Base-by-base conservation (phyloP, 2,329 filamentous ascomycete species). In the Paecilomyces sp. region DNA sequence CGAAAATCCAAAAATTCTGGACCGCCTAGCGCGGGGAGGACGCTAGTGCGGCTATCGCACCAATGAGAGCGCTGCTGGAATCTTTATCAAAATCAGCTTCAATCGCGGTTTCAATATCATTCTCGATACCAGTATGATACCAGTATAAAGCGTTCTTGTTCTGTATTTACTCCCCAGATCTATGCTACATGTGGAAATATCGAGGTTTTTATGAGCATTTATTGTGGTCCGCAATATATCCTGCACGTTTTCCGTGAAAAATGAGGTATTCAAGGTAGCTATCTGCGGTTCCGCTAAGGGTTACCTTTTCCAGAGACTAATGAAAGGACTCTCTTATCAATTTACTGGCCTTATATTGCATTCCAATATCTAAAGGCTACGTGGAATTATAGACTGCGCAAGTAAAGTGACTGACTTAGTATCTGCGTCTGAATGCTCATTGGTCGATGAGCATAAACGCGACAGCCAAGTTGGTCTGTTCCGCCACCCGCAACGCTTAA, bases 1-100 rank as follows among this genome's bases (percentile, higher is more conserved):
- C 59, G 28, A 56, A 57, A 66, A 64, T 58, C 63, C 65, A 55
- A 66, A 70, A 72, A 73, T 62, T 68, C 67, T 62, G 68, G 66
- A 62, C 63, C 63, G 59, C 70, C 66, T 60, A 52, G 33, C 62
- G 67, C 65, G 66, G 66, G 67, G 64, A 62, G 15, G 64, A 67
- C 61, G 61, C 61, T 64, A 66, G 55, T 61, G 66, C 64, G 68
- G 62, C 65, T 67, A 58, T 47, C 58, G 68, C 67, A 67, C 67
- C 64, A 47, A 47, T 47, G 3, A 70, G 24, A 5, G 28, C 51
- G 51, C 11, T 15, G 18, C 22, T 53, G 3, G 9, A 28, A 25
- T 30, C 28, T 25, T 25, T 30, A 30, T 53, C 22, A 15, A 24
- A 2, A 15, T 8, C 24, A 6, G 24, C 9, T 15, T 12, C 2